These are phyloP conservation scores for Sechiopsis laciniata DNA, from an alignment of 306 rosid species.

Conservation along the genomic window DNA sequence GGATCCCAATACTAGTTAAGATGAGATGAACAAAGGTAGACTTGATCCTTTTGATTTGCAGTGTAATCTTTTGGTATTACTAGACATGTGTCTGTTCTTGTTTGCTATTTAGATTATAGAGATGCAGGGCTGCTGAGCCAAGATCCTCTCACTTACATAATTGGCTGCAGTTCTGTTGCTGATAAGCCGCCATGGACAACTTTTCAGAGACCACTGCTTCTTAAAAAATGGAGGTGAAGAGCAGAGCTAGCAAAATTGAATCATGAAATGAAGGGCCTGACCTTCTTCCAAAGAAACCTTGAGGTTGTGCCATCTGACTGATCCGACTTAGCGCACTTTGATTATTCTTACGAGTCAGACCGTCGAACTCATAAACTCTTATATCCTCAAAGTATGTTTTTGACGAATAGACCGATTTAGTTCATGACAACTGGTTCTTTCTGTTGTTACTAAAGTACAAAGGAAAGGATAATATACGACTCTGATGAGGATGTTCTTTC, in stretches of 20 bases:
- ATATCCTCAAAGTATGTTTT: too few relatives aligned
- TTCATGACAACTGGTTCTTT: too few relatives aligned
- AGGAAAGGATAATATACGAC: neutral
- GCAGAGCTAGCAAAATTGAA: neutral
- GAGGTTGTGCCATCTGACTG: neutral
- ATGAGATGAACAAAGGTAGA: neutral
- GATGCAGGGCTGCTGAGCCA: neutral
- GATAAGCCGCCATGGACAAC: neutral
- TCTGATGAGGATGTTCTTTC: neutral
- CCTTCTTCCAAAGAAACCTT: neutral
- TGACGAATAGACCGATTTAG: too few relatives aligned
- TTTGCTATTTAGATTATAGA: neutral
- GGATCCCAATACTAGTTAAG: neutral
- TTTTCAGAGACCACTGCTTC: neutral
- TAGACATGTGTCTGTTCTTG: neutral
- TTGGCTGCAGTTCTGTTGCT: neutral
- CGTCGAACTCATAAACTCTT: too few relatives aligned
- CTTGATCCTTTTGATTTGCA: neutral
- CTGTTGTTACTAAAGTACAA: neutral
- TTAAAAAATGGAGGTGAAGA: neutral
- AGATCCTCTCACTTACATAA: neutral
- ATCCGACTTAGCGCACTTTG: too few relatives aligned
- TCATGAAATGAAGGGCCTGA: neutral
- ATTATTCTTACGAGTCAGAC: too few relatives aligned
- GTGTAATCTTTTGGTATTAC: neutral